Evolutionary conservation across 768 basidiomycete species (phyloP).

Genomic region (Auriscalpium orientale): DNA sequence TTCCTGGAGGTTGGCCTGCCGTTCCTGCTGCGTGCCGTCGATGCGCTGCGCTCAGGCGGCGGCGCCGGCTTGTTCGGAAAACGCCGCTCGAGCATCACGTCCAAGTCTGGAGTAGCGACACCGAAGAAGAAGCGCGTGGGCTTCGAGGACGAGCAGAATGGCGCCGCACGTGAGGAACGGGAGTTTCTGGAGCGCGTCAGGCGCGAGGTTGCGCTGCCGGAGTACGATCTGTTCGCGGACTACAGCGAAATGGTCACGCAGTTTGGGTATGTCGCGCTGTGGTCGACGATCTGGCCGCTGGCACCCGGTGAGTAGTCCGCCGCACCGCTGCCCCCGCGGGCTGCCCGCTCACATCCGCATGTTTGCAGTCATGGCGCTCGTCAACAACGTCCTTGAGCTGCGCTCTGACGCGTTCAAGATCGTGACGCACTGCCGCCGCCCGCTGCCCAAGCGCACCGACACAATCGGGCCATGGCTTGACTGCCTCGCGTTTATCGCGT

Average conservation of each 20-base stretch:
- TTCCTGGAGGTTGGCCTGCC: slow-evolving; percentile 80
- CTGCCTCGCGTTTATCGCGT: slow-evolving; percentile 77
- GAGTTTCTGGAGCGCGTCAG: slow-evolving; percentile 75
- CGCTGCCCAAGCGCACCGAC: slow-evolving; percentile 78
- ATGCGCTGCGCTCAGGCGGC: slow-evolving; percentile 41
- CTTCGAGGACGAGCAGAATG: slow-evolving; percentile 61
- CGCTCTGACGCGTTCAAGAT: slow-evolving; percentile 96
- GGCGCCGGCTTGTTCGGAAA: slow-evolving; percentile 15
- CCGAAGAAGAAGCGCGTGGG: slow-evolving; percentile 59
- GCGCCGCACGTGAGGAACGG: slow-evolving; percentile 49
- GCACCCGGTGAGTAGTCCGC: slow-evolving; percentile 50
- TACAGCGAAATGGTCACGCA: slow-evolving; percentile 97
- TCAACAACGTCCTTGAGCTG: slow-evolving; percentile 91
- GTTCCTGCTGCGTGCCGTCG: slow-evolving; percentile 56
- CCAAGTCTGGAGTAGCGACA: slow-evolving; percentile 11
- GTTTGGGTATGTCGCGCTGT: slow-evolving; percentile 87
- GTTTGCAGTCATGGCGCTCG: slow-evolving; percentile 61
- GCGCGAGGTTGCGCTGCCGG: slow-evolving; percentile 68
- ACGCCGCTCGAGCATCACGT: slow-evolving; percentile 11
- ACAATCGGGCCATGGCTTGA: slow-evolving; percentile 95
- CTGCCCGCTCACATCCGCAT: neutral
- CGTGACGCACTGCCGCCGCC: slow-evolving; percentile 72
- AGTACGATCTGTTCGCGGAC: slow-evolving; percentile 77
- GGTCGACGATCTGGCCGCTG: slow-evolving; percentile 95
- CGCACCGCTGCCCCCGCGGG: neutral